Evolutionary conservation across 345 rosid genomes (phyloP).

Genomic region (Camelina neglecta): DNA sequence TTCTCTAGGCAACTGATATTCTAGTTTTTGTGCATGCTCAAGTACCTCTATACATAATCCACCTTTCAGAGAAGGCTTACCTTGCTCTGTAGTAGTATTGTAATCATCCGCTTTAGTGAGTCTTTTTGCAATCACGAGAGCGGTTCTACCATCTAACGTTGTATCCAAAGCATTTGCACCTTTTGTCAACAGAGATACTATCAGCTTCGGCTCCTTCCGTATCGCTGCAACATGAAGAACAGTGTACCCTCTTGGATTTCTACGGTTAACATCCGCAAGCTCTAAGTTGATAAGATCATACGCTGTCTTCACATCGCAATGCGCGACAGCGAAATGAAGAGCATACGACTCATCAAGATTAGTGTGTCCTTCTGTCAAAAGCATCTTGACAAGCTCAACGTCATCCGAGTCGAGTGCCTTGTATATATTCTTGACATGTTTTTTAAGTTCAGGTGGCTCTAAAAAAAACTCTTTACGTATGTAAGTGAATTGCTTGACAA

Average conservation of each 20-base stretch:
- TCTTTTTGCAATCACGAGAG: conserved; percentile 68
- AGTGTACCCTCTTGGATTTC: conserved; percentile 69
- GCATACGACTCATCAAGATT: conserved; percentile 72
- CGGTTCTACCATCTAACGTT: conserved; percentile 74
- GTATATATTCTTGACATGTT: conserved; percentile 65
- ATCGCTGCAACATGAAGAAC: conserved; percentile 84
- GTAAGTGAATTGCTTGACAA: conserved; percentile 55
- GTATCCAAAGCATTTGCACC: conserved; percentile 74
- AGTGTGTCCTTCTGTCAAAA: conserved; percentile 67
- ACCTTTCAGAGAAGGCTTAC: conserved; percentile 61
- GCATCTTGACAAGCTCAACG: conserved; percentile 81
- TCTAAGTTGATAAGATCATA: conserved; percentile 75
- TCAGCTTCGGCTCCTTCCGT: conserved; percentile 80
- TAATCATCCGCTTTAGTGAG: conserved; percentile 67
- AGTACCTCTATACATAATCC: conserved; percentile 79
- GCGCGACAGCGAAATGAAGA: conserved; percentile 83
- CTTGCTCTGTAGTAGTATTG: conserved; percentile 57
- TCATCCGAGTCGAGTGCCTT: conserved; percentile 89
- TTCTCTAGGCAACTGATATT: conserved; percentile 58
- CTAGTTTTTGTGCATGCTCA: conserved; percentile 73
- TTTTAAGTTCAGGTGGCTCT: conserved; percentile 50
- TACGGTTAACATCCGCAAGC: conserved; percentile 65
- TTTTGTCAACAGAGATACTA: conserved; percentile 71
- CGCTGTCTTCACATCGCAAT: conserved; percentile 77
- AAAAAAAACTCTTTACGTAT: conserved; percentile 52